Conservation (phyloP, 2,329 filamentous ascomycete species). For the Colletotrichum gigasporum region DNA sequence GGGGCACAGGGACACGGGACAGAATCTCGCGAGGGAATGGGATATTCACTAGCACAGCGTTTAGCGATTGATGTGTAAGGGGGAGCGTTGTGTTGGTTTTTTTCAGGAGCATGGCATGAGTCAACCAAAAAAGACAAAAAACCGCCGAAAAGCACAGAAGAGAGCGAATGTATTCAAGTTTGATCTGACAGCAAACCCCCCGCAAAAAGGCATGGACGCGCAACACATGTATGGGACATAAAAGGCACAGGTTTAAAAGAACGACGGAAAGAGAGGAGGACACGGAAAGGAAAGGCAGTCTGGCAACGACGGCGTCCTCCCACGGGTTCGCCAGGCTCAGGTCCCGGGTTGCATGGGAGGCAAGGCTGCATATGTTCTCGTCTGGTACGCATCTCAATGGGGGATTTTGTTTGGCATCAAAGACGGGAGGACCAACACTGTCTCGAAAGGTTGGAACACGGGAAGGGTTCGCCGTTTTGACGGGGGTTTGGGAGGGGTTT, state of each 20-base stretch:
- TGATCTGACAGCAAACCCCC: neutral
- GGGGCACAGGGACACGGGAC: constrained; percentile 3
- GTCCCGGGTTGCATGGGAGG: constrained; percentile 4
- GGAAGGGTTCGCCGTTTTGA: too few relatives aligned
- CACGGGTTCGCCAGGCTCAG: neutral
- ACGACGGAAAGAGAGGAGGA: neutral
- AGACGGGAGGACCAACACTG: constrained; percentile 23
- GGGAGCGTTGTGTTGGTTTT: constrained; percentile 23
- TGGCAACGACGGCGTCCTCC: neutral
- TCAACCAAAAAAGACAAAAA: constrained; percentile 20
- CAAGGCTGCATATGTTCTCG: constrained; percentile 20
- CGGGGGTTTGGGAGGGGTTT: too few relatives aligned
- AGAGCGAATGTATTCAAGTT: constrained; percentile 23
- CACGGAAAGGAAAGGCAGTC: neutral
- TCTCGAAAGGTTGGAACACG: neutral
- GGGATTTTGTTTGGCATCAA: constrained; percentile 28
- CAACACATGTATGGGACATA: constrained; percentile 16
- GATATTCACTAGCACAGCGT: constrained; percentile 26
- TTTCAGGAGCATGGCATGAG: constrained; percentile 25
- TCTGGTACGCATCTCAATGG: constrained; percentile 25
- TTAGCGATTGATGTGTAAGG: constrained; percentile 8
- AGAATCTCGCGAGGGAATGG: constrained; percentile 11
- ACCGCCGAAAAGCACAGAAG: constrained; percentile 28
- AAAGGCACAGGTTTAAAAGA: constrained; percentile 9
- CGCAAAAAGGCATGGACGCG: constrained; percentile 8